Percentiles rank a stretch among this genome's conserved stretches.
These are phyloP conservation scores for Colletotrichum scovillei DNA, from an alignment of 2,329 filamentous ascomycete species.

Conservation along the genomic window DNA sequence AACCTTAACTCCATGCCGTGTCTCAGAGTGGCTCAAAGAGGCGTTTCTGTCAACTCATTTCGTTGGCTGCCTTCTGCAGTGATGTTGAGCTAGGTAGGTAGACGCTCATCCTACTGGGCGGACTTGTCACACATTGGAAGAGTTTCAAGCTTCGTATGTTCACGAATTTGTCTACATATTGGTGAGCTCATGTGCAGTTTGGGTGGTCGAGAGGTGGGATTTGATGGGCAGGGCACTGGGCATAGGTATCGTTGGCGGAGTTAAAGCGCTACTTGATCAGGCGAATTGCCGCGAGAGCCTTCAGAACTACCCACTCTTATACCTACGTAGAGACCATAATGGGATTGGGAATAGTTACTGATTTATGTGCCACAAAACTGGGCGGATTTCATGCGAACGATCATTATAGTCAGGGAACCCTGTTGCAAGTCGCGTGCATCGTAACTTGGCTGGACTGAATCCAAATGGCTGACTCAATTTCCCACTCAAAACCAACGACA, in stretches of 20 bases:
- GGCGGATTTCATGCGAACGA: neutral
- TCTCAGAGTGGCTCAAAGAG: neutral
- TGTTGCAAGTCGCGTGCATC: neutral
- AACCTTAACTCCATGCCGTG: neutral
- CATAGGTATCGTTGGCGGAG: neutral
- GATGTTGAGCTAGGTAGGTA: too few relatives aligned
- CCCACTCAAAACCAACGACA: neutral
- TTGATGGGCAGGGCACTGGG: too few relatives aligned
- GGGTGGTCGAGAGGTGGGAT: too few relatives aligned
- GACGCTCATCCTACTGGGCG: too few relatives aligned
- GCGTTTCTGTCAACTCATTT: neutral
- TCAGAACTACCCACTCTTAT: too few relatives aligned
- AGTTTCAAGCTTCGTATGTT: too few relatives aligned
- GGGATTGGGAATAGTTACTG: neutral
- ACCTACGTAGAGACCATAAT: too few relatives aligned
- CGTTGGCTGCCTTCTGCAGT: too few relatives aligned
- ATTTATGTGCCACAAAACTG: neutral
- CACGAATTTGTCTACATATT: too few relatives aligned
- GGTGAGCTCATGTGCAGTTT: too few relatives aligned
- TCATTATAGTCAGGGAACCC: neutral
- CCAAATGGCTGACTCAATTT: neutral
- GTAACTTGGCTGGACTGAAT: too few relatives aligned
- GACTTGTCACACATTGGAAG: too few relatives aligned
- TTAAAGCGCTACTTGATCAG: neutral
- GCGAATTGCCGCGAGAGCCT: neutral